Evolutionary conservation across 352 stramenopile species (phyloP), one percentile per base, ranked within the genome.

Genomic region (Phytopythium kandeliae): DNA sequence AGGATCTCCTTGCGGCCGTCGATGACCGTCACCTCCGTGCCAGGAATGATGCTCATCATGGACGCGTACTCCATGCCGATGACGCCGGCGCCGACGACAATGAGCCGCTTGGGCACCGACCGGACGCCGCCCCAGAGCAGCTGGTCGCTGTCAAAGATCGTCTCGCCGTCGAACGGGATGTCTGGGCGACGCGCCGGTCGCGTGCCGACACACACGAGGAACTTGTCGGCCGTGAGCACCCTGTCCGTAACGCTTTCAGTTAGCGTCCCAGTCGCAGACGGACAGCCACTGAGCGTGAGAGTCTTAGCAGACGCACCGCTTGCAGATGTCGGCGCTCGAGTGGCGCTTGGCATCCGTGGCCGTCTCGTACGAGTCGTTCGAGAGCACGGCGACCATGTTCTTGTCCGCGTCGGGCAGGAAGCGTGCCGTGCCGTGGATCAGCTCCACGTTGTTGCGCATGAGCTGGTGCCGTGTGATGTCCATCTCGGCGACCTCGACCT

Each of bases 11-110:
- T 22, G 1, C 83, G 76, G 8, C 77, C 74, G 40, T 96, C 86
- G 26, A 96, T 81, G 19, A 96, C 81, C 17, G 83, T 96, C 47
- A 96, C 86, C 30, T 71, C 80, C 41, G 88, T 86, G 3, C 86
- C 86, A 11, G 83, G 85, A 22, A 96, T 61, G 33, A 96, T 78
- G 55, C 91, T 95, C 24, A 96, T 64, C 85, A 96, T 96, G 43
- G 78, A 91, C n/a, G 86, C 86, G 67, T 96, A 96, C 62, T 96
- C 86, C 68, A 96, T 96, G 57, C 86, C 86, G 36, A 96, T 93
- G 42, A 96, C 86, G 9, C 86, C 86, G 3, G 86, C 86, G 26
- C 86, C 86, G 11, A 91, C 63, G 22, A 93, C 82, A 40, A 93
- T 89, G 41, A 89, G 74, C 51, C 73, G 86, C 49, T 74, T 75